Evolutionary conservation across 805 yeast species (phyloP).

Genomic region (Candida alai): DNA sequence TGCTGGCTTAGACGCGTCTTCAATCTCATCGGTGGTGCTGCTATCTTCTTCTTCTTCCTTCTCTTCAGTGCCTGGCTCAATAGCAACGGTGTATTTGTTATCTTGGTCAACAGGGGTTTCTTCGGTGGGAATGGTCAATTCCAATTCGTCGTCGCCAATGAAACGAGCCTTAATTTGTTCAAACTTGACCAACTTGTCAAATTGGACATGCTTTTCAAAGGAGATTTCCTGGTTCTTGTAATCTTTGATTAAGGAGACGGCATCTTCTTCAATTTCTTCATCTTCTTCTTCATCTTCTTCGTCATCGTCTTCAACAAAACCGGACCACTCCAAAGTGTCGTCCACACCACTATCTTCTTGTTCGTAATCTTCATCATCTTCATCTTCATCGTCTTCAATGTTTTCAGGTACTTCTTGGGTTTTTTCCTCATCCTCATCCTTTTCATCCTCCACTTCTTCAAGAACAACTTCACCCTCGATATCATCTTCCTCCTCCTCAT

Average conservation of each 20-base stretch:
- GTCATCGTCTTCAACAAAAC: conserved; percentile 9
- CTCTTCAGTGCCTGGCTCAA: conserved; percentile 11
- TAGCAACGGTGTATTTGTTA: conserved; percentile 9
- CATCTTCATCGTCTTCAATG: conserved; percentile 12
- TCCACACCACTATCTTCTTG: conserved; percentile 9
- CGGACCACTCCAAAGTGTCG: conserved; percentile 9
- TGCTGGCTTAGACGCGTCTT: conserved; percentile 9
- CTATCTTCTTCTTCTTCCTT: conserved; percentile 13
- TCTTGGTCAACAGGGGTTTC: conserved; percentile 16
- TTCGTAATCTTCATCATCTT: conserved; percentile 12
- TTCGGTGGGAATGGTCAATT: conserved; percentile 38
- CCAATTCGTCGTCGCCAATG: conserved; percentile 37
- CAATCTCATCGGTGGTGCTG: conserved; percentile 15
- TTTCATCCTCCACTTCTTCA: conserved; percentile 13
- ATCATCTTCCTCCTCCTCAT: conserved; percentile 17
- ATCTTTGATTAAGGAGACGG: conserved; percentile 33
- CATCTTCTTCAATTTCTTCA: conserved; percentile 40
- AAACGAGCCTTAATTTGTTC: conserved; percentile 37
- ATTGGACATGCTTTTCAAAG: conserved; percentile 41
- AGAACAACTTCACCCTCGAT: conserved; percentile 17
- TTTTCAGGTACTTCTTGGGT: conserved; percentile 13
- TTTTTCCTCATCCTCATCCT: conserved; percentile 10
- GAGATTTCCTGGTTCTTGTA: conserved; percentile 36
- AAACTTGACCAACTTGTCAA: conserved; percentile 35
- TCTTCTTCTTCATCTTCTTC: conserved; percentile 20